Evolutionary conservation across 192 early-diverging fungal species (phyloP).

Genomic region (Haplosporangium gracile): DNA sequence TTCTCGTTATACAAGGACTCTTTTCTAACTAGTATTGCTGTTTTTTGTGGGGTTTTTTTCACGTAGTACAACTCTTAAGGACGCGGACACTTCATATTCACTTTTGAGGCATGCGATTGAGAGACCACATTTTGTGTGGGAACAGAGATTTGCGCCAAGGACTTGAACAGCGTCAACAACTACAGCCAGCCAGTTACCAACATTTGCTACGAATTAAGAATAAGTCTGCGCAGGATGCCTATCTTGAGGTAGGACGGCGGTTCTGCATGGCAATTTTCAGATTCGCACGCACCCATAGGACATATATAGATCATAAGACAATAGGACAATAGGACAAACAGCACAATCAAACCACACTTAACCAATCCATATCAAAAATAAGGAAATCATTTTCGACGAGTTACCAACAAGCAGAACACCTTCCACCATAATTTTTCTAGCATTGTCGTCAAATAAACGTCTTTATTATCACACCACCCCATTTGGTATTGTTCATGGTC

Average conservation of each 20-base stretch:
- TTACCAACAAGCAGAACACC: too few species aligned
- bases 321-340: background rate
- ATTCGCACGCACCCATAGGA: too few species aligned
- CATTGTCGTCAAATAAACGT: too few species aligned
- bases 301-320: too few species aligned
- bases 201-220: background rate
- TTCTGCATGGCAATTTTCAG: too few species aligned
- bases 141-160: background rate
- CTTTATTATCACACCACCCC: too few species aligned
- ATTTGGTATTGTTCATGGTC: too few species aligned
- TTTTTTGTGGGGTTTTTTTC: background rate
- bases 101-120: background rate
- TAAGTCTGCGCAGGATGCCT: background rate
- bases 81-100: background rate
- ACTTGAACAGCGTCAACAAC: background rate
- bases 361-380: background rate
- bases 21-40: background rate
- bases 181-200: background rate
- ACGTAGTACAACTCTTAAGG: conserved; percentile 16
- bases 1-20: background rate
- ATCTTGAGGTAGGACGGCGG: background rate
- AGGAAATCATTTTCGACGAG: background rate
- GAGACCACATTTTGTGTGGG: background rate
- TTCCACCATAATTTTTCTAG: too few species aligned
- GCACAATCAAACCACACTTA: background rate